Conservation (phyloP, 345 rosid genomes). For the Aquilaria sinensis region DNA sequence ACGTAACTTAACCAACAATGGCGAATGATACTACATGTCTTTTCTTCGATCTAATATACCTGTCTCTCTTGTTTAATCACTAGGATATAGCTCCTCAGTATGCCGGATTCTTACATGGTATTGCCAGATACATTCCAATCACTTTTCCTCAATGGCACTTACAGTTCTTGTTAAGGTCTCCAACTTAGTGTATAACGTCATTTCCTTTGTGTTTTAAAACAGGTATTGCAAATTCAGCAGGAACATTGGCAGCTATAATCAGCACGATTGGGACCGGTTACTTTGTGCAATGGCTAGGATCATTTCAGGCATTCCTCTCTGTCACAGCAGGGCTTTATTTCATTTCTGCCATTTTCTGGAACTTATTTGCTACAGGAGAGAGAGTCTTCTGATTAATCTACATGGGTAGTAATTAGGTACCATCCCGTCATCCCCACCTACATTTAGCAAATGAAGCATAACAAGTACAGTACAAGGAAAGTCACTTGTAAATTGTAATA, state of each 20-base stretch:
- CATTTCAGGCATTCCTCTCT: constrained; percentile 77
- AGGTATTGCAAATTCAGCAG: constrained; percentile 85
- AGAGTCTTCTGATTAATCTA: constrained; percentile 47
- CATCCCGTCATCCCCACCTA: too few relatives aligned
- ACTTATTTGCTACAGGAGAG: constrained; percentile 71
- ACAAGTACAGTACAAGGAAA: too few relatives aligned
- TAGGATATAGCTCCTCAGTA: constrained; percentile 95
- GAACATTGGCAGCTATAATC: constrained; percentile 88
- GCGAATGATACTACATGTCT: neutral
- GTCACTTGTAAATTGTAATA: too few relatives aligned
- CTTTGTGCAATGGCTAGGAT: constrained; percentile 85
- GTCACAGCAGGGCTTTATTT: constrained; percentile 84
- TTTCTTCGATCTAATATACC: neutral
- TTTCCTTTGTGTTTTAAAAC: constrained; percentile 5
- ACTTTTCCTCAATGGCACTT: neutral
- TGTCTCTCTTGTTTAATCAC: neutral
- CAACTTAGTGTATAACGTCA: neutral
- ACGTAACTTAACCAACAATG: neutral
- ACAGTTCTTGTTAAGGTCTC: neutral
- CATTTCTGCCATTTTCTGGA: constrained; percentile 60
- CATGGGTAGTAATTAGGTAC: too few relatives aligned
- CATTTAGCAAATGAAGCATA: too few relatives aligned
- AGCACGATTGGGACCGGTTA: constrained; percentile 96
- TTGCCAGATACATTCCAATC: constrained; percentile 4
- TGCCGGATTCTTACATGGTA: constrained; percentile 91